These are phyloP conservation scores for Plasmodium falciparum DNA, from an alignment of 169 alveolate species.

Conservation along the genomic window DNA sequence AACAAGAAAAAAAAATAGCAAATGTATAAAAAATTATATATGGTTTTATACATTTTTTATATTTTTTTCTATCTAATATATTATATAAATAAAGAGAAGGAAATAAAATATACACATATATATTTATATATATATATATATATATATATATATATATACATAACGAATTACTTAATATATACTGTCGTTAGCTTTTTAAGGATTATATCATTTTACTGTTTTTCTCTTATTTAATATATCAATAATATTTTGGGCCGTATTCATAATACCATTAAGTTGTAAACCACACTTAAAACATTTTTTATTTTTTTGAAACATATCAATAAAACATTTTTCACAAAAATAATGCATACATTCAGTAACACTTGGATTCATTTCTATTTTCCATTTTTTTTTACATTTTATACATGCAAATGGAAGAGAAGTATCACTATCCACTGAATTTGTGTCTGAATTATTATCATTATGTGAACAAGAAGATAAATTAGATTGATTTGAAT, in stretches of 20 bases:
- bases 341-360: conserved; percentile 94
- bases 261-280: conserved; percentile 91
- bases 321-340: conserved; percentile 94
- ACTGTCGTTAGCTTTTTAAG: background rate
- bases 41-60: too few species aligned
- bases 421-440: conserved; percentile 74
- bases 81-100: background rate
- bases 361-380: conserved; percentile 90
- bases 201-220: background rate
- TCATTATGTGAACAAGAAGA: conserved; percentile 63
- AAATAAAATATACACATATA: too few species aligned
- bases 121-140: conserved; percentile 2
- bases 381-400: conserved; percentile 90
- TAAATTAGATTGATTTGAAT: conserved; percentile 13
- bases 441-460: conserved; percentile 29
- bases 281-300: conserved; percentile 91
- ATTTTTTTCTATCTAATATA: background rate
- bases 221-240: conserved; percentile 79
- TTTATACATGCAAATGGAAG: conserved; percentile 86
- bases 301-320: conserved; percentile 85
- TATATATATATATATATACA: conserved; percentile 3
- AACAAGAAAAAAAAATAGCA: too few species aligned
- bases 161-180: background rate
- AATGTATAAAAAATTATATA: too few species aligned
- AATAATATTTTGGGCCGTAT: conserved; percentile 83